Evolutionary conservation across 1,284 basidiomycete genomes (phyloP), one percentile per base, ranked within the genome.

Genomic region (Irpex rosettiformis): DNA sequence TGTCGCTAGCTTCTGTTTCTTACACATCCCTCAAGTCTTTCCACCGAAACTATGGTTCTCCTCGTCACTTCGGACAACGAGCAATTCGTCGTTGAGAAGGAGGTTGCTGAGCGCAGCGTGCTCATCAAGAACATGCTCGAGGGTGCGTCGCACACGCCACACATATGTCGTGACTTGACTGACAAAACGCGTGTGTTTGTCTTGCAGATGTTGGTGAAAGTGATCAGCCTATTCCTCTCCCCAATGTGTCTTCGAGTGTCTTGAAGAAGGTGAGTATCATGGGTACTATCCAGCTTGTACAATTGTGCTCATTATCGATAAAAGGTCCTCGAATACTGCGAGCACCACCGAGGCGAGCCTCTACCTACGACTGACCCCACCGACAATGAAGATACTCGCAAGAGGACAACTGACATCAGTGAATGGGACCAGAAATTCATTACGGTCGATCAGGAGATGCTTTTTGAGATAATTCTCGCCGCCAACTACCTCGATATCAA

Each of bases 401-500:
- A 96, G 75, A 90, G 96, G 72, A 96, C 95, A 10, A 95, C 94
- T 27, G 97, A 99, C 68, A 98, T 99, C 74, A 89, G 88, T 65
- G 97, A 99, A 73, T 99, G 97, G 97, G 97, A 99, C 75, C 91
- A 95, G 72, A 98, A 98, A 79, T 99, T 96, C 73, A 96, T 96
- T 74, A 88, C 87, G 52, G 94, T 97, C 60, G 95, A 97, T 79
- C 95, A 98, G 76, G 93, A 95, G 75, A 94, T 95, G 93, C 82
- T 95, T 16, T 99, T 99, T 66, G 97, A 99, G 80, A 99, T 99
- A 73, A 99, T 99, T 74, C 88, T 99, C 61, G 97, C 97, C 7
- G 97, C 97, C 62, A 99, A 99, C 81, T 99, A 99, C 78, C 90
- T 99, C 68, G 97, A 99, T 74, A 99, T 99, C 83, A 99, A 99